Evolutionary conservation across 129 eudicot genomes (phyloP).

Genomic region (Gnaphalium uliginosum): DNA sequence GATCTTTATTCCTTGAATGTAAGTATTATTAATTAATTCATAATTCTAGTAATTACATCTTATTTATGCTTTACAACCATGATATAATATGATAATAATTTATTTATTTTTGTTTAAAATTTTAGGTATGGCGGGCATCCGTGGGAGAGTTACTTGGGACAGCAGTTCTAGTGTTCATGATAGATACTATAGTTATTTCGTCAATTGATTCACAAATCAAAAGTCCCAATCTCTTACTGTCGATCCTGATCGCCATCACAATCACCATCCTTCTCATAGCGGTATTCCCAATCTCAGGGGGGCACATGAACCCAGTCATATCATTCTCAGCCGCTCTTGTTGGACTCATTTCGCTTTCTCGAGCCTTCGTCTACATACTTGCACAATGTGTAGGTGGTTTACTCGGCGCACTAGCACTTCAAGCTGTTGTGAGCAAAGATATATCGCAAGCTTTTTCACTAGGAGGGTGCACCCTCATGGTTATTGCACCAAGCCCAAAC

Average conservation of each 20-base stretch:
- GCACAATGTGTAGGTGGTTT: conserved; percentile 75
- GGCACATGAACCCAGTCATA: conserved; percentile 76
- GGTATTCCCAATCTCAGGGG: conserved; percentile 67
- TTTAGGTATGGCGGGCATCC: conserved; percentile 79
- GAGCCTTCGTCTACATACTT: conserved; percentile 60
- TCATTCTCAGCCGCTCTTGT: conserved; percentile 75
- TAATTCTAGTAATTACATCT: too few species aligned
- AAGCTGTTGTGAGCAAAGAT: conserved; percentile 47
- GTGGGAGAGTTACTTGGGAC: conserved; percentile 70
- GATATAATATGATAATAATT: not conserved
- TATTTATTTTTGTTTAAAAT: not conserved
- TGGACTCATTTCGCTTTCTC: conserved; percentile 64
- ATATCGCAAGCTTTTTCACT: conserved; percentile 51
- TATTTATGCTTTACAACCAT: not conserved
- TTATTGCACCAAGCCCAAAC: conserved; percentile 55
- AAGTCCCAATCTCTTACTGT: conserved; percentile 53
- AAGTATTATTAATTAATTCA: conserved; percentile 10
- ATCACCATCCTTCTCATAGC: conserved; percentile 66
- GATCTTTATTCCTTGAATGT: conserved; percentile 60
- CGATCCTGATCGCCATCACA: conserved; percentile 46
- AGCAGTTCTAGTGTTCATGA: conserved; percentile 62
- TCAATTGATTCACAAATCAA: conserved; percentile 45
- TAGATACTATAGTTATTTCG: conserved; percentile 75
- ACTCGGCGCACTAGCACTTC: conserved; percentile 67
- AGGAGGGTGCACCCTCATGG: conserved; percentile 67